phyloP scores from a whole-genome alignment of 495 filamentous ascomycete species.

The Neurospora tetrasperma region DNA sequence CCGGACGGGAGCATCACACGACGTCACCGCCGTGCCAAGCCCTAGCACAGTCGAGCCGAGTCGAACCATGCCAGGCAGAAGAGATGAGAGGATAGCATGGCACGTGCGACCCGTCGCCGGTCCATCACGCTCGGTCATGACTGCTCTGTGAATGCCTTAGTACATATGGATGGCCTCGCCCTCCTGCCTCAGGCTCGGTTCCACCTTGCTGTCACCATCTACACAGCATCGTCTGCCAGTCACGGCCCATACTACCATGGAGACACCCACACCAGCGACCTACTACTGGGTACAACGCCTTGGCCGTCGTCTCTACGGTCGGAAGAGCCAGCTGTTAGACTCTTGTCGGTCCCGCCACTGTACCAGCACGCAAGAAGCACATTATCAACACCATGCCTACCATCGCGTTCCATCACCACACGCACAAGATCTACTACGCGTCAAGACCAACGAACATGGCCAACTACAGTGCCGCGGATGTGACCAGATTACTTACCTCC shows the following conservation, averaged over 20 bases:
- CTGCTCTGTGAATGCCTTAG: neutral
- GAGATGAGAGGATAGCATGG: neutral
- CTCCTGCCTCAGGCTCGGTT: neutral
- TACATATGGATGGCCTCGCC: neutral
- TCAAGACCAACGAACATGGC: slow-evolving; percentile 12
- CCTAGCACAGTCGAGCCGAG: neutral
- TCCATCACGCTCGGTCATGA: neutral
- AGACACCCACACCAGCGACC: neutral
- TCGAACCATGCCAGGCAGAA: neutral
- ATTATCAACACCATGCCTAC: neutral
- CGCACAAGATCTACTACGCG: slow-evolving; percentile 7
- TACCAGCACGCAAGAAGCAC: neutral
- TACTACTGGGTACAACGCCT: neutral
- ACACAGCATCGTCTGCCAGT: neutral
- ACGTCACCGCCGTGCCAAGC: neutral
- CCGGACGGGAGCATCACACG: neutral
- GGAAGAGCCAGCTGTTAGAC: neutral
- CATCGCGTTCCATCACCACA: neutral
- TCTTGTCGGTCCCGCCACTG: neutral
- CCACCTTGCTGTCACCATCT: neutral
- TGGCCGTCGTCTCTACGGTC: neutral
- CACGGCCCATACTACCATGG: neutral
- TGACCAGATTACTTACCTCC: slow-evolving; percentile 14
- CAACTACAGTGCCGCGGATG: slow-evolving; percentile 20
- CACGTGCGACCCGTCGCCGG: neutral